phyloP scores from a whole-genome alignment of 2,329 filamentous ascomycete species.

The Microsporum canis region DNA sequence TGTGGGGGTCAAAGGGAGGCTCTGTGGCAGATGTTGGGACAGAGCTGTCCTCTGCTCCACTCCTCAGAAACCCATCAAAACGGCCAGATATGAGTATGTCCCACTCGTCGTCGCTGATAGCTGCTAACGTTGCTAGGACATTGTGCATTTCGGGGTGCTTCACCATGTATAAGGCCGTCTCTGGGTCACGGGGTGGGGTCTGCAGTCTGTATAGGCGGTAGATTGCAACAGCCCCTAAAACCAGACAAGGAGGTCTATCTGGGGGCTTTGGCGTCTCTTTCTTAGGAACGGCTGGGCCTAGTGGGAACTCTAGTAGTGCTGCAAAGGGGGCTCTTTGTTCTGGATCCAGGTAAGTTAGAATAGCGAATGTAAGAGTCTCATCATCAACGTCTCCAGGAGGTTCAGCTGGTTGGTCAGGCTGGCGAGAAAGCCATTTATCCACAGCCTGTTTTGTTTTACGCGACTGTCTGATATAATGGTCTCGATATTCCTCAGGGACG shows the following conservation, averaged over 20 bases:
- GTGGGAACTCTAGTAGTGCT: constrained; percentile 56
- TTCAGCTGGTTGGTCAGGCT: constrained; percentile 59
- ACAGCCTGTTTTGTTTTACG: constrained; percentile 88
- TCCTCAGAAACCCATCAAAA: constrained; percentile 93
- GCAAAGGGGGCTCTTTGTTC: constrained; percentile 73
- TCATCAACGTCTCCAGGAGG: constrained; percentile 85
- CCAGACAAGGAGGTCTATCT: constrained; percentile 59
- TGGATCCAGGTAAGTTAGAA: constrained; percentile 71
- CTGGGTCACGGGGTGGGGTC: constrained; percentile 66
- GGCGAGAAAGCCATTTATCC: constrained; percentile 76
- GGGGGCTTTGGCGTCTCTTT: constrained; percentile 51
- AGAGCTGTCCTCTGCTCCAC: constrained; percentile 58
- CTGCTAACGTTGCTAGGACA: constrained; percentile 72
- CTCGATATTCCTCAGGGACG: constrained; percentile 83
- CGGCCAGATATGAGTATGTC: constrained; percentile 87
- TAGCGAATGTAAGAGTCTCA: constrained; percentile 85
- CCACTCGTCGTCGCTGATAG: constrained; percentile 89
- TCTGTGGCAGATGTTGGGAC: constrained; percentile 17
- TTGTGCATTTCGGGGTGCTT: constrained; percentile 74
- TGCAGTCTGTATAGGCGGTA: constrained; percentile 73
- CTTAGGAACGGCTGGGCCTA: constrained; percentile 48
- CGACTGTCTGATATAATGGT: constrained; percentile 83
- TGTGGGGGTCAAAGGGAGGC: constrained; percentile 21
- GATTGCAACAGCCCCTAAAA: constrained; percentile 64
- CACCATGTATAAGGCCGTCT: constrained; percentile 74